phyloP scores from a whole-genome alignment of 495 filamentous ascomycete species.

The Extremus antarcticus region DNA sequence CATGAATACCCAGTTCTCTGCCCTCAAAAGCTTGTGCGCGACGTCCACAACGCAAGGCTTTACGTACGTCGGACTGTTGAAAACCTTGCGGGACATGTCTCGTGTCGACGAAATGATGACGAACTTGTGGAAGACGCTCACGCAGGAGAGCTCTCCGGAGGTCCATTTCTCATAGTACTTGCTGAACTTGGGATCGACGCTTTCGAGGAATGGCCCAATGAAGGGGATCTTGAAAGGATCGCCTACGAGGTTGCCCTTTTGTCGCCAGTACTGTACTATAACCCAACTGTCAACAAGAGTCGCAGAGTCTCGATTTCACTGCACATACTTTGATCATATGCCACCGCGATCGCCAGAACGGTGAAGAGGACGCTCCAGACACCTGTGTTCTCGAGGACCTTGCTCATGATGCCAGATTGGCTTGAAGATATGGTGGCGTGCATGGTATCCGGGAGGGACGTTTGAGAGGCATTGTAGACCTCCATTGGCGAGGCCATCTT shows the following conservation, averaged over 20 bases:
- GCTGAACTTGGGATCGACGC: slow-evolving; percentile 81
- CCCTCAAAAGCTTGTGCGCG: slow-evolving; percentile 86
- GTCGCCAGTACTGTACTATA: slow-evolving; percentile 51
- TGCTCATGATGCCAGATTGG: slow-evolving; percentile 14
- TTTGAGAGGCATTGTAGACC: slow-evolving; percentile 17
- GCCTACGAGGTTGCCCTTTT: slow-evolving; percentile 78
- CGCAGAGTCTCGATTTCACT: slow-evolving; percentile 27
- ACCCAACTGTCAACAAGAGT: background rate
- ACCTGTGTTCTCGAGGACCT: slow-evolving; percentile 44
- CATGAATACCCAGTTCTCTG: slow-evolving; percentile 93
- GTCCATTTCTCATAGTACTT: slow-evolving; percentile 87
- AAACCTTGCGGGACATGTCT: slow-evolving; percentile 92
- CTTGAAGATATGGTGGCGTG: slow-evolving; percentile 12
- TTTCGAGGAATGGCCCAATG: slow-evolving; percentile 90
- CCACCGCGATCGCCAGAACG: slow-evolving; percentile 55
- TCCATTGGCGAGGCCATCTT: slow-evolving; percentile 20
- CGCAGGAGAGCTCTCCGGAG: slow-evolving; percentile 84
- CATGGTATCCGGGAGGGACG: slow-evolving; percentile 1
- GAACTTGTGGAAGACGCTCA: slow-evolving; percentile 99
- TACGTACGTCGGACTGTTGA: slow-evolving; percentile 87
- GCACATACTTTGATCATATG: slow-evolving; percentile 87
- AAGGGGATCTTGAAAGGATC: slow-evolving; percentile 82
- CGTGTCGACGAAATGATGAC: slow-evolving; percentile 94
- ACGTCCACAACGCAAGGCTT: slow-evolving; percentile 96
- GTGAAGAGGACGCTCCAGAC: slow-evolving; percentile 55